phyloP scores from a whole-genome alignment of 306 rosid genomes.

The Cucurbita ficifolia region DNA sequence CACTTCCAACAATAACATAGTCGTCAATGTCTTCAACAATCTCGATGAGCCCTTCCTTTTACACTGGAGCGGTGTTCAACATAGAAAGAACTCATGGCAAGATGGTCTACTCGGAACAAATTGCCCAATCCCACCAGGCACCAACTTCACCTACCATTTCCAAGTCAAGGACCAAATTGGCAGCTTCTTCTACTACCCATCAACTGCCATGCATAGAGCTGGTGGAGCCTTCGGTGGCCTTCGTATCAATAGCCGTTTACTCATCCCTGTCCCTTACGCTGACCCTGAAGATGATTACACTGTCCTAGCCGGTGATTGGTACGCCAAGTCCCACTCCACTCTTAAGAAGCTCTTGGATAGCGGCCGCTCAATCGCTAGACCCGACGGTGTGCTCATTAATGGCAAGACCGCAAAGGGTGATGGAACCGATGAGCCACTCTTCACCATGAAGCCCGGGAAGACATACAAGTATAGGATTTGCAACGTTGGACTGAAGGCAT shows the following conservation, averaged over 20 bases:
- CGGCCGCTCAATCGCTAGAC: neutral
- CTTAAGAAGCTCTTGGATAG: neutral
- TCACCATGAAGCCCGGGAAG: neutral
- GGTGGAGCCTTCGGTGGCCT: neutral
- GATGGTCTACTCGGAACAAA: conserved; percentile 58
- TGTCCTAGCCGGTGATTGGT: neutral
- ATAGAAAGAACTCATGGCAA: conserved; percentile 78
- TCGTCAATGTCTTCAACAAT: conserved; percentile 49
- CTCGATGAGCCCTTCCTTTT: conserved; percentile 76
- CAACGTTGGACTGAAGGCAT: neutral
- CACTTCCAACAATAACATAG: conserved; percentile 56
- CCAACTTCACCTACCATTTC: conserved; percentile 52
- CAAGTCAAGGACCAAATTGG: too few species aligned
- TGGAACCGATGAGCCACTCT: neutral
- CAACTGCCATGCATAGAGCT: neutral
- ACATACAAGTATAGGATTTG: neutral
- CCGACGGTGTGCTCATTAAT: neutral
- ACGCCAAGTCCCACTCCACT: neutral
- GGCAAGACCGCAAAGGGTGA: neutral
- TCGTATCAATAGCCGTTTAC: neutral
- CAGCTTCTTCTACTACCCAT: too few species aligned
- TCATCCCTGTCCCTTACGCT: neutral
- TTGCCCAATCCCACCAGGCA: conserved; percentile 58
- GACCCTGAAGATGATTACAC: neutral
- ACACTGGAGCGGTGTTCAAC: conserved; percentile 60